Evolutionary conservation across 371 early-diverging fungal species (phyloP).

Genomic region (Fennellomyces sp.): DNA sequence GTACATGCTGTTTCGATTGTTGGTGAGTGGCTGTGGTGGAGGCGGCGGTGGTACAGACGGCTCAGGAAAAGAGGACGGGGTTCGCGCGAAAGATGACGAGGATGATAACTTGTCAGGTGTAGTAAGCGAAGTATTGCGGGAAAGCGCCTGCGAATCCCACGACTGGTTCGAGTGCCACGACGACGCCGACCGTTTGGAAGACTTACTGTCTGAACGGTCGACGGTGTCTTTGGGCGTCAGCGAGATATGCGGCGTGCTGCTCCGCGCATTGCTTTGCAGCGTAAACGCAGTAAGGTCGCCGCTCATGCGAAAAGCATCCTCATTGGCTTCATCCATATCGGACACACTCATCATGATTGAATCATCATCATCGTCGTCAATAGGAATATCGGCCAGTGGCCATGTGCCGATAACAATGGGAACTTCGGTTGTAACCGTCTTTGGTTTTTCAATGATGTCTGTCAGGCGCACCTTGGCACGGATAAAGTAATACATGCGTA

Average conservation of each 20-base stretch:
- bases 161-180: constrained; percentile 37
- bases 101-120: constrained; percentile 6
- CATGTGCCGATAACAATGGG: constrained; percentile 50
- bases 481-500: constrained; percentile 43
- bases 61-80: not conserved
- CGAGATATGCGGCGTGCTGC: constrained; percentile 2
- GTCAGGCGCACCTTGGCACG: constrained; percentile 20
- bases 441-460: constrained; percentile 7
- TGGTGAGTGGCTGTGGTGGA: not conserved
- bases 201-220: constrained; percentile 35
- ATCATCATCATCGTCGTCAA: constrained; percentile 48
- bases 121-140: constrained; percentile 21
- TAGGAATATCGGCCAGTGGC: constrained; percentile 49
- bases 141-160: constrained; percentile 20
- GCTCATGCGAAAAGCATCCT: not conserved
- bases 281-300: constrained; percentile 1
- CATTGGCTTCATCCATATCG: not conserved
- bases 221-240: constrained; percentile 2
- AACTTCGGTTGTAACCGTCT: constrained; percentile 23
- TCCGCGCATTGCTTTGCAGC: not conserved
- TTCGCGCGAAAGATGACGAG: not conserved
- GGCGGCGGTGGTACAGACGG: not conserved
- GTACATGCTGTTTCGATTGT: not conserved
- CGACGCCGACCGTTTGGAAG: constrained; percentile 23
- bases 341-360: constrained; percentile 13